Evolutionary conservation across 192 early-diverging fungal species (phyloP), one percentile per base, ranked within the genome.

Genomic region (Mortierella claussenii): DNA sequence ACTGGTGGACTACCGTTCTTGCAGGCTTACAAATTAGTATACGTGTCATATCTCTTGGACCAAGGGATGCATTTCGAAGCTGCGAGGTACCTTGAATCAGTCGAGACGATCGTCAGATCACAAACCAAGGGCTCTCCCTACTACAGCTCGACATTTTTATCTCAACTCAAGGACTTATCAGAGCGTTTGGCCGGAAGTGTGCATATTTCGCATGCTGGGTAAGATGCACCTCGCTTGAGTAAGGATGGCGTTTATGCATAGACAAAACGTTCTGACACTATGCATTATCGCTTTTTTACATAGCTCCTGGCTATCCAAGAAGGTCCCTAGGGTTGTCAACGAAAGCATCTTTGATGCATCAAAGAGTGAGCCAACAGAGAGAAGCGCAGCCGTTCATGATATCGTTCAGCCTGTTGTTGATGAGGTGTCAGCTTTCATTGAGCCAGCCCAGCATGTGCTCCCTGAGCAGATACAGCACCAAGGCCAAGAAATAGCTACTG

Each of bases 21-120:
- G 49, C 96, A 97, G 65, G 88, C 88, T 0, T 96, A 95, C 87
- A 98, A 98, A 66, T 80, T 99, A 10, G 55, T 81, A 27, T 87
- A 93, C 65, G 93, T 94, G 12, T 91, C 87, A 84, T 87, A 88
- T 76, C 84, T 99, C 11, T 85, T 87, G 12, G 96, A 97, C 46
- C 80, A 88, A 46, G 96, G 97, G 5, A 85, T 89, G 64, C 64
- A 86, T 4, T 86, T 86, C 36, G 85, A 90, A 55, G 93, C 97
- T 5, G 69, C 64, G 79, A 74, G 81, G 81, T 98, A 99, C 69
- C 89, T 91, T 50, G 92, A 95, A 15, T 82, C 90, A 0, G 87
- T 98, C 53, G 86, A 91, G 34, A 78, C 80, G 6, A 82, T 92
- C 24, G 80, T 96, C 20, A 92, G 91, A 24, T 79, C 88, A 8